A percentile compares a stretch with the other conserved stretches of the same genome.
Conservation (phyloP, 257 asterid genomes). For the Gentiana macrophylla region DNA sequence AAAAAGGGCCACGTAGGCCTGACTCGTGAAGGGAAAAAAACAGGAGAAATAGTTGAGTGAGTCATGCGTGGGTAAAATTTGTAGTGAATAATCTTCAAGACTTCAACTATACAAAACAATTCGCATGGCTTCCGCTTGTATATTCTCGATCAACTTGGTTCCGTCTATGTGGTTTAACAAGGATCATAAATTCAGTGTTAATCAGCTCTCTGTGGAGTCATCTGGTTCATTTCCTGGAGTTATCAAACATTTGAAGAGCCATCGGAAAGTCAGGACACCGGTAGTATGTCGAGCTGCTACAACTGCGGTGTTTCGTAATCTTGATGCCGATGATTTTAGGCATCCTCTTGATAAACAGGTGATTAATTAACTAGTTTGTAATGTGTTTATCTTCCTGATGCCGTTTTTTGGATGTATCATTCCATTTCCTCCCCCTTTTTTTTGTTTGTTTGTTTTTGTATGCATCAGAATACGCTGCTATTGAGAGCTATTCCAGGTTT, state of each 20-base stretch:
- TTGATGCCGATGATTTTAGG: slow-evolving; percentile 87
- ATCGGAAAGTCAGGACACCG: neutral
- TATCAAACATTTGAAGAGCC: slow-evolving; percentile 13
- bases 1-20: slow-evolving; percentile 15
- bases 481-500: slow-evolving; percentile 92
- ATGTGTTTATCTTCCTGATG: neutral
- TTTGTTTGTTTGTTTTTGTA: neutral
- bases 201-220: slow-evolving; percentile 7
- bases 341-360: slow-evolving; percentile 98
- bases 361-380: neutral
- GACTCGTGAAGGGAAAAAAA: slow-evolving; percentile 5
- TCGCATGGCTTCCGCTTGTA: slow-evolving; percentile 48
- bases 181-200: neutral
- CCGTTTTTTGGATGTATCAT: neutral
- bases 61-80: slow-evolving; percentile 11
- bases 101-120: neutral
- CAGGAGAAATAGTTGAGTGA: neutral
- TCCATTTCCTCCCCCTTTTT: neutral
- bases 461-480: slow-evolving; percentile 69
- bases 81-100: slow-evolving; percentile 8
- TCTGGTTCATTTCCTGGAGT: slow-evolving; percentile 14
- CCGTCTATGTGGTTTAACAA: neutral
- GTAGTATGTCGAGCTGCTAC: slow-evolving; percentile 39
- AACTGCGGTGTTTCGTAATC: slow-evolving; percentile 43
- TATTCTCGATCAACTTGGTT: slow-evolving; percentile 15